These are phyloP conservation scores for Chytridium lagenaria DNA, from an alignment of 371 early-diverging fungal species.

Conservation along the genomic window DNA sequence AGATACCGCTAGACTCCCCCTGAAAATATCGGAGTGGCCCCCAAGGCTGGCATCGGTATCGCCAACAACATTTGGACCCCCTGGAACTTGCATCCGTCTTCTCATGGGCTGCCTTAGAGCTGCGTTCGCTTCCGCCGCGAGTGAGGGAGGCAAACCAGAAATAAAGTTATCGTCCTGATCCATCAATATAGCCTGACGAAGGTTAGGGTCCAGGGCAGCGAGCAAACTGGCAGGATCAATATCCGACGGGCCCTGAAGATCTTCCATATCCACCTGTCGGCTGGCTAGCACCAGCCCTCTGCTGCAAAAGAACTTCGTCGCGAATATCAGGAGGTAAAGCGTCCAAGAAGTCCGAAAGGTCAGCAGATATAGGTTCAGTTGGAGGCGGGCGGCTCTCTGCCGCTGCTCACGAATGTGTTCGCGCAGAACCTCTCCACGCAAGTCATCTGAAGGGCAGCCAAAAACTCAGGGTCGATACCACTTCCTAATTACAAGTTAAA, in stretches of 20 bases:
- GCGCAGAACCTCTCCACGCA: constrained; percentile 90
- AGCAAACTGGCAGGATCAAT: constrained; percentile 48
- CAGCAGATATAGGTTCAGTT: constrained; percentile 51
- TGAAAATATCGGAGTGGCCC: too few relatives aligned
- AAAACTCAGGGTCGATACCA: constrained; percentile 93
- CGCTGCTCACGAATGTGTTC: constrained; percentile 71
- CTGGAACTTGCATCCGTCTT: too few relatives aligned
- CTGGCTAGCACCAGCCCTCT: constrained; percentile 26
- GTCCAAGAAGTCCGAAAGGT: constrained; percentile 72
- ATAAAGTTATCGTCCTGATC: constrained; percentile 51
- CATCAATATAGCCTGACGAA: constrained; percentile 48
- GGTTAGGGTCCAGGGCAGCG: constrained; percentile 41
- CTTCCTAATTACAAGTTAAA: constrained; percentile 54
- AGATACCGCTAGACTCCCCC: too few relatives aligned
- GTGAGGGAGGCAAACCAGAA: too few relatives aligned
- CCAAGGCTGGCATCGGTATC: too few relatives aligned
- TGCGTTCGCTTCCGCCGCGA: constrained; percentile 48
- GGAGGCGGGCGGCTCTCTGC: constrained; percentile 40
- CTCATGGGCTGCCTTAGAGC: constrained; percentile 35
- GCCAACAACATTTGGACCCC: too few relatives aligned
- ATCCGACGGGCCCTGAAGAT: too few relatives aligned
- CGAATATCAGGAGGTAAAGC: constrained; percentile 84
- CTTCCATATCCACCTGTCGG: too few relatives aligned
- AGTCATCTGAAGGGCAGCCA: constrained; percentile 93
- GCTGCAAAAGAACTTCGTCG: constrained; percentile 74